A percentile compares a stretch with the other conserved stretches of the same genome.
Evolutionary conservation across 192 early-diverging fungal genomes (phyloP).

Genomic region (Funneliformis mosseae): DNA sequence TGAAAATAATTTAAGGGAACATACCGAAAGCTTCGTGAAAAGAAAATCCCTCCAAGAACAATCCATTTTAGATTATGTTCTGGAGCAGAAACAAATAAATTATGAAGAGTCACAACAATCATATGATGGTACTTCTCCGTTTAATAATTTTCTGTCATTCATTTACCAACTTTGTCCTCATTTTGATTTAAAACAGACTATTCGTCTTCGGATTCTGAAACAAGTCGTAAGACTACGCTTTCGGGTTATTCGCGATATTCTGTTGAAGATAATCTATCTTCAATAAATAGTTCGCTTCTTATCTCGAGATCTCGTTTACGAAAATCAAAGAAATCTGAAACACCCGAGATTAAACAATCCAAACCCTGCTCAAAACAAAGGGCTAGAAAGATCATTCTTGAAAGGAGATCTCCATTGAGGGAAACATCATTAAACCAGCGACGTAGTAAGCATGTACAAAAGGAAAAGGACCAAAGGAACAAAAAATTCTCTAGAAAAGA

Average conservation of each 20-base stretch:
- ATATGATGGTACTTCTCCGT: not conserved
- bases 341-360: not conserved
- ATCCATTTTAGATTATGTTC: not conserved
- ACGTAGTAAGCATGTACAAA: not conserved
- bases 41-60: not conserved
- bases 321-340: not conserved
- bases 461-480: not conserved
- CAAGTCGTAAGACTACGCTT: not conserved
- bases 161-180: too few species aligned
- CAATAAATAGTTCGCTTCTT: not conserved
- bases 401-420: not conserved
- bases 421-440: not conserved
- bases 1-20: not conserved
- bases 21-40: not conserved
- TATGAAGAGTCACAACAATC: not conserved
- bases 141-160: not conserved
- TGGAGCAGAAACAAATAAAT: conserved; percentile 8
- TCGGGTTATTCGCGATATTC: not conserved
- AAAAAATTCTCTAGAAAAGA: not conserved
- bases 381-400: not conserved
- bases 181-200: not conserved
- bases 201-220: not conserved
- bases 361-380: not conserved
- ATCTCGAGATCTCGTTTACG: not conserved
- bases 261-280: not conserved